Percentiles rank a stretch among this genome's conserved stretches.
These are phyloP conservation scores for maize (Zea mays) DNA, from an alignment of 176 grass and related monocot genomes.

Conservation along the genomic window DNA sequence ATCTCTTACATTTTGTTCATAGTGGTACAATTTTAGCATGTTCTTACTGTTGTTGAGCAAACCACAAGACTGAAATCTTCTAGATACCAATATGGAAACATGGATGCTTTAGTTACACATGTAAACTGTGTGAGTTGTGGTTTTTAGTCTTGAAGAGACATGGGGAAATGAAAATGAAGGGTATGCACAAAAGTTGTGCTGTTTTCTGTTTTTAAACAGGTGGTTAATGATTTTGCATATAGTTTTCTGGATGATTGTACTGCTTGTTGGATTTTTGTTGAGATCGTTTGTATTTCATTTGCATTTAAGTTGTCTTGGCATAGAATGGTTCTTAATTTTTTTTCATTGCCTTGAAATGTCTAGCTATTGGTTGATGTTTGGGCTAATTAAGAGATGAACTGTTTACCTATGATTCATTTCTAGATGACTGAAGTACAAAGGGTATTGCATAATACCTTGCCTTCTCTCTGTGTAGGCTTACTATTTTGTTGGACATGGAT, in stretches of 20 bases:
- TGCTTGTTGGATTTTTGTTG: not conserved
- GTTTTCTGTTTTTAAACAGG: not conserved
- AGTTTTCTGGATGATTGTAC: not conserved
- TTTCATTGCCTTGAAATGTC: not conserved
- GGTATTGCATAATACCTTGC: not conserved
- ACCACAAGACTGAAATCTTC: too few species aligned
- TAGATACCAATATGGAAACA: too few species aligned
- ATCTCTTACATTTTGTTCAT: too few species aligned
- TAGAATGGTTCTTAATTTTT: slow-evolving; percentile 18
- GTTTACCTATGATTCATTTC: not conserved
- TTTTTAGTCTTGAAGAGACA: too few species aligned
- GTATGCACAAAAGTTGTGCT: not conserved
- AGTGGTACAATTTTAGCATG: too few species aligned
- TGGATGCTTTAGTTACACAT: too few species aligned
- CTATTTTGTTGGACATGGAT: not conserved
- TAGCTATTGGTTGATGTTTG: slow-evolving; percentile 10
- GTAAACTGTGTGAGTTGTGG: too few species aligned
- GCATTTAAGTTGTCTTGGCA: not conserved
- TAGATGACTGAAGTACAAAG: not conserved
- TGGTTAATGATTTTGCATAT: not conserved
- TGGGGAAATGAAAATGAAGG: too few species aligned
- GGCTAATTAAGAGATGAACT: not conserved
- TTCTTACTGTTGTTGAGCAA: too few species aligned
- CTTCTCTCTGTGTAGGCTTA: not conserved
- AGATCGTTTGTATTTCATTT: slow-evolving; percentile 15